Base-by-base conservation (phyloP, 306 rosid genomes). In the Vicia faba region DNA sequence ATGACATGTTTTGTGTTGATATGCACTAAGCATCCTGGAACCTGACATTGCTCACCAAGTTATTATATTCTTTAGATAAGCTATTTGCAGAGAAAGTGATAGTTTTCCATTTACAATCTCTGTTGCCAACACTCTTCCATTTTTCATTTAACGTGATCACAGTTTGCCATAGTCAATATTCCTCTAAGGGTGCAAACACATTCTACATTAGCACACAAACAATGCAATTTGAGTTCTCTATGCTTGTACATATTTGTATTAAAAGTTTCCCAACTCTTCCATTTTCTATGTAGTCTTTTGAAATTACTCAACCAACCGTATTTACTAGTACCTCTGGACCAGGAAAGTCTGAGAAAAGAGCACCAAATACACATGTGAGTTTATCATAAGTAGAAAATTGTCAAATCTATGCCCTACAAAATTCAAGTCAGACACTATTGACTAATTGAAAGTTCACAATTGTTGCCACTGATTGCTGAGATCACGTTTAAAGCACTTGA, bases 391-490 rank as follows among this genome's bases (percentile, higher is more conserved):
- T 41, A 16, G 46, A 23, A 6, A 3, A n/a, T 26, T 26, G 28
- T 40, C 56, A 49, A 59, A 49, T 59, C 18, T 28, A 61, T 45
- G 50, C 43, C 53, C 7, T 15, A 20, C 44, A 36, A 26, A 4
- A 48, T 67, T 75, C 60, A 25, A 19, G 68, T 43, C 8, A 61
- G 43, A 77, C 62, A 70, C 40, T 2, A 46, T 50, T 78, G 68
- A 68, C 79, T 38, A 38, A 35, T 10, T 28, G 26, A 71, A 61
- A 33, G 23, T 48, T 56, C 83, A 64, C 75, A 63, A 73, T 68
- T 38, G 68, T 45, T 67, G 84, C 71, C 75, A 51, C 50, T 53
- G 48, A 75, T 51, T 66, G 19, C 61, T 75, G 69, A 40, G 69
- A 39, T 40, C 68, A 69, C 62, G 62, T 67, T 67, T 44, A 43